phyloP scores from a whole-genome alignment of 1,139 yeast genomes.

The Candida freyschussii region DNA sequence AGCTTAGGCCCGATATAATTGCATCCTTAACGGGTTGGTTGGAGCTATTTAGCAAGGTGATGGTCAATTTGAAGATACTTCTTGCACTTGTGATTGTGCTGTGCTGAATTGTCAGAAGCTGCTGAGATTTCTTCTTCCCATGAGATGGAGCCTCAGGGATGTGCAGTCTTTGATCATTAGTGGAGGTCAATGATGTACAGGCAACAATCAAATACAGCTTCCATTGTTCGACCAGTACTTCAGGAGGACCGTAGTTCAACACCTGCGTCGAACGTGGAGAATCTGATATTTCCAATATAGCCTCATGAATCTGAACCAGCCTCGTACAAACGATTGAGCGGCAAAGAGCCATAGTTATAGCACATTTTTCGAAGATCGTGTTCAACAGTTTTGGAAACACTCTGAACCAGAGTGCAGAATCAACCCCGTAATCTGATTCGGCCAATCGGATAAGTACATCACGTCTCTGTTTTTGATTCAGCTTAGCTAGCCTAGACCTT shows the following conservation, averaged over 20 bases:
- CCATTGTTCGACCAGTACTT: conserved; percentile 81
- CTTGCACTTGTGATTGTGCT: conserved; percentile 92
- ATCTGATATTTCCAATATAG: conserved; percentile 59
- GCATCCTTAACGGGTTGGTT: conserved; percentile 78
- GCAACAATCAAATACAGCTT: conserved; percentile 84
- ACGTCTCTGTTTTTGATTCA: conserved; percentile 51
- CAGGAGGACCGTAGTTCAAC: conserved; percentile 50
- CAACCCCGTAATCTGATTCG: conserved; percentile 91
- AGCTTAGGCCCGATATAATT: conserved; percentile 78
- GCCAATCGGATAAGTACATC: conserved; percentile 71
- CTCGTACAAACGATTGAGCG: conserved; percentile 90
- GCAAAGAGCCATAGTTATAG: conserved; percentile 90
- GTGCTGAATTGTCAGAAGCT: conserved; percentile 76
- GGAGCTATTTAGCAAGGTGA: conserved; percentile 71
- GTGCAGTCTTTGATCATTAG: conserved; percentile 74
- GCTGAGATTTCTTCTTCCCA: conserved; percentile 56
- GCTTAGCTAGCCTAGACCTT: conserved; percentile 59
- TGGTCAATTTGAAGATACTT: conserved; percentile 81
- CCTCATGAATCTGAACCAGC: conserved; percentile 84
- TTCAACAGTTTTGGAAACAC: conserved; percentile 73
- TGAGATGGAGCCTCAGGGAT: conserved; percentile 42
- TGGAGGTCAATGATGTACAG: conserved; percentile 85
- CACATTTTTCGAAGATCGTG: conserved; percentile 74
- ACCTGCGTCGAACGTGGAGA: conserved; percentile 30
- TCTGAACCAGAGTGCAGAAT: conserved; percentile 91